A percentile compares a stretch with the other conserved stretches of the same genome.
phyloP scores from a whole-genome alignment of 2,329 filamentous ascomycete genomes.

The Rutstroemia sp. region DNA sequence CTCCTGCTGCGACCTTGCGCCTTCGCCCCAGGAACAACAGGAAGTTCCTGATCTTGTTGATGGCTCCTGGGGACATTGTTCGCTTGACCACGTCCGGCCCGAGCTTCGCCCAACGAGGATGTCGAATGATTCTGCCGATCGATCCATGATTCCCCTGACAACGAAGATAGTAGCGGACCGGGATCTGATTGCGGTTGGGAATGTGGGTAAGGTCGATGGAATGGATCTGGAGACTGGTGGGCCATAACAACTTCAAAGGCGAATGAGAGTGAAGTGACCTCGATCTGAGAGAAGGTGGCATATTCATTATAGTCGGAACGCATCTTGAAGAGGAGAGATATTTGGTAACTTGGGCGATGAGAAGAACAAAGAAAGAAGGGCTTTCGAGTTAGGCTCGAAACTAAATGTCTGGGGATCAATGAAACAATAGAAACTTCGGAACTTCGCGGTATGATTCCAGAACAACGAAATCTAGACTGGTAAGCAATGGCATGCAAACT shows the following conservation, averaged over 20 bases:
- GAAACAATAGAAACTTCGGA: neutral
- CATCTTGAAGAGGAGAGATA: neutral
- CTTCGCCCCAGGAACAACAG: neutral
- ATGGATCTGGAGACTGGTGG: neutral
- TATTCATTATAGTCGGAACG: neutral
- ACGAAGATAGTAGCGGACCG: neutral
- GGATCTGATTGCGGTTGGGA: neutral
- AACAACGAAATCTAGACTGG: neutral
- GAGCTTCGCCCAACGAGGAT: neutral
- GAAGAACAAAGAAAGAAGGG: neutral
- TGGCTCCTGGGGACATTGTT: neutral
- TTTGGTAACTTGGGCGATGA: neutral
- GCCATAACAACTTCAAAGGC: neutral
- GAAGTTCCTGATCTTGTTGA: neutral
- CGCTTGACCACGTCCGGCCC: neutral
- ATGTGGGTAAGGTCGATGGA: neutral
- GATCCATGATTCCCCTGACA: neutral
- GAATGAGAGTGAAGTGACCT: neutral
- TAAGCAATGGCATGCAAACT: neutral
- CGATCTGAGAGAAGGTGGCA: neutral
- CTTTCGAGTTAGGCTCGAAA: neutral
- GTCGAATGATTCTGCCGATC: neutral
- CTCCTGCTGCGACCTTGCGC: conserved; percentile 2
- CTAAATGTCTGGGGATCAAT: too few relatives aligned
- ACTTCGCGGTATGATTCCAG: neutral